Conservation (phyloP, 176 grass and related monocot genomes). For the Paspalum vaginatum region DNA sequence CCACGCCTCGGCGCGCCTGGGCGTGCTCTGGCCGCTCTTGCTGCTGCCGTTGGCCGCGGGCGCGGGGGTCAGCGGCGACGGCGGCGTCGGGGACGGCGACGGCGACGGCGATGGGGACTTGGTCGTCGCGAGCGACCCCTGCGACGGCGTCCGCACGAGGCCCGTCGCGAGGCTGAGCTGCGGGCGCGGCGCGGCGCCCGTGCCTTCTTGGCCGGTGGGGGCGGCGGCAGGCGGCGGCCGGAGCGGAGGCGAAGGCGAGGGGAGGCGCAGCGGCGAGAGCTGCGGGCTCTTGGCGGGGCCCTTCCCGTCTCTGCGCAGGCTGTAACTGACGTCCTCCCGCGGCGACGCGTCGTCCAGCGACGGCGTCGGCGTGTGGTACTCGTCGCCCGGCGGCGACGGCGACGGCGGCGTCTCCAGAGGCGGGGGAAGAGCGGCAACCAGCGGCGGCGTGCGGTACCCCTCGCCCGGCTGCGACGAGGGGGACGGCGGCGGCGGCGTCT, state of each 20-base stretch:
- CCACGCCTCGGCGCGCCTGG: conserved; percentile 40
- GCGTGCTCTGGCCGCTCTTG: conserved; percentile 42
- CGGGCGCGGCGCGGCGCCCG: conserved; percentile 12
- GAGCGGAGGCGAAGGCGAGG: not conserved
- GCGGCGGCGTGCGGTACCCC: conserved; percentile 45
- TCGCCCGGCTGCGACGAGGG: conserved; percentile 41
- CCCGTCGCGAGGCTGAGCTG: conserved; percentile 36
- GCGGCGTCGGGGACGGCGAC: not conserved
- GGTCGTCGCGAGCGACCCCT: conserved; percentile 31
- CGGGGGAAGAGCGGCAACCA: not conserved
- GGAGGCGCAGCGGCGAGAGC: conserved; percentile 45
- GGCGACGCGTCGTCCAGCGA: conserved; percentile 42
- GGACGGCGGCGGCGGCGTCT: conserved; percentile 18
- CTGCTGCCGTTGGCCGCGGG: not conserved
- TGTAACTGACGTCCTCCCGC: not conserved
- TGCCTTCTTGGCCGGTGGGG: not conserved
- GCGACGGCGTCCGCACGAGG: conserved; percentile 52
- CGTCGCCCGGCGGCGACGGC: conserved; percentile 37
- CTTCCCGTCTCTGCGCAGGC: not conserved
- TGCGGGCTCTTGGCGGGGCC: conserved; percentile 35
- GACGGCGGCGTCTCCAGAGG: conserved; percentile 13
- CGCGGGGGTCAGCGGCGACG: conserved; percentile 35
- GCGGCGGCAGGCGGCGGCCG: not conserved
- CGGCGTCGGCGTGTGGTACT: conserved; percentile 48
- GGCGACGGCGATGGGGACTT: conserved; percentile 25